Evolutionary conservation across 2,329 filamentous ascomycete genomes (phyloP).

Genomic region (Colletotrichum sublineola): DNA sequence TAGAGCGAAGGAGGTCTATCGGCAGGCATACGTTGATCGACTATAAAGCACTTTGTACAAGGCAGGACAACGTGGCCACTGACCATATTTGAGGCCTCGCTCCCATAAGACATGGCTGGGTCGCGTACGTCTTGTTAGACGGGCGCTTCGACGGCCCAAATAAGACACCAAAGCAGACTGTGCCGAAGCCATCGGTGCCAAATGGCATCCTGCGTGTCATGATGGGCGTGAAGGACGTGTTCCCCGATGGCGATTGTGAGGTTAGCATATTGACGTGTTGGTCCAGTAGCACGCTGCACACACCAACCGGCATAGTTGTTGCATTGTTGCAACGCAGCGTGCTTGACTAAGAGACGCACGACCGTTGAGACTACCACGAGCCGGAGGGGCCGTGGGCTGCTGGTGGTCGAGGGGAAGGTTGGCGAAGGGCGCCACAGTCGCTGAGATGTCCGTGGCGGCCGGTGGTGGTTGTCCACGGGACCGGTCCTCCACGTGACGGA

Average conservation of each 20-base stretch:
- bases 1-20: not conserved
- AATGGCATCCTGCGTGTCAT: not conserved
- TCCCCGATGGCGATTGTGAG: not conserved
- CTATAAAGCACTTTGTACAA: not conserved
- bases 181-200: not conserved
- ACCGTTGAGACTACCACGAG: constrained; percentile 20
- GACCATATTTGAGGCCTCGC: not conserved
- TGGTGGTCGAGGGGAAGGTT: constrained; percentile 4
- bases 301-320: not conserved
- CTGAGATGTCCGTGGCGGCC: constrained; percentile 33
- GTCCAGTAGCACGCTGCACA: not conserved
- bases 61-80: not conserved
- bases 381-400: constrained; percentile 25
- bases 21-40: not conserved
- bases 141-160: not conserved
- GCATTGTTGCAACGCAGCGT: not conserved
- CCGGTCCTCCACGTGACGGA: constrained; percentile 31
- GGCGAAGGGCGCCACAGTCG: constrained; percentile 34
- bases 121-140: too few species aligned
- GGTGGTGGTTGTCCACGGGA: constrained; percentile 26
- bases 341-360: constrained; percentile 12
- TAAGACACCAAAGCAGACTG: not conserved
- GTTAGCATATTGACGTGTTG: not conserved
- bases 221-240: not conserved
- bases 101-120: not conserved